A percentile compares a stretch with the other conserved stretches of the same genome.
Conservation (phyloP, 331 rosid genomes). For the Malus hybrid region DNA sequence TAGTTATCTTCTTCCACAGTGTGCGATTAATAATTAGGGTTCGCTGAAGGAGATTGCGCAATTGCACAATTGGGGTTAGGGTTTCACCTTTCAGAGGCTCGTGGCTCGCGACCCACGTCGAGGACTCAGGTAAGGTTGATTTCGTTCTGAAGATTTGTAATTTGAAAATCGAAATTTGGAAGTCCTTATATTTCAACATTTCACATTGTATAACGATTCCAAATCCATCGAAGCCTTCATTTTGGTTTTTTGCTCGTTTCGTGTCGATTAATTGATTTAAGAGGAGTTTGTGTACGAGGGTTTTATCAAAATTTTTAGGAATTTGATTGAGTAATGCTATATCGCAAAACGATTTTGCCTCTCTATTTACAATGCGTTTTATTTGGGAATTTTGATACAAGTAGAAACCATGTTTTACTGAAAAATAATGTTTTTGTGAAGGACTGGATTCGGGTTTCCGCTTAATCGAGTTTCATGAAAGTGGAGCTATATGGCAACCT, state of each 20-base stretch:
- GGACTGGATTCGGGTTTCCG: conserved; percentile 4
- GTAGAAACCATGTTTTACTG: too few relatives aligned
- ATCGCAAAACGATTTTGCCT: not conserved
- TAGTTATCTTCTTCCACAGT: not conserved
- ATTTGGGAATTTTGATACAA: too few relatives aligned
- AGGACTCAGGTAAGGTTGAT: conserved; percentile 1
- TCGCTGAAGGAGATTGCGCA: not conserved
- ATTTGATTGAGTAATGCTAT: not conserved
- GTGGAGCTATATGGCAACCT: conserved; percentile 64
- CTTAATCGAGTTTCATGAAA: conserved; percentile 50
- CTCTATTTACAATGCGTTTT: not conserved
- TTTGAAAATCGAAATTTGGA: not conserved
- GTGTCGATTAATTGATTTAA: not conserved
- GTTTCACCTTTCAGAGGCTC: not conserved
- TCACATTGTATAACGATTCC: not conserved
- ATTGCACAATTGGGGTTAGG: not conserved
- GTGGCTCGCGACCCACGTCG: not conserved
- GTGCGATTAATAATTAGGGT: not conserved
- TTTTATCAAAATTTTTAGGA: not conserved
- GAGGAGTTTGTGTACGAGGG: too few relatives aligned
- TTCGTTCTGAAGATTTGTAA: not conserved
- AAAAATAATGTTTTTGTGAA: not conserved
- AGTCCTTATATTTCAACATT: not conserved
- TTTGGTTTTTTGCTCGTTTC: not conserved
- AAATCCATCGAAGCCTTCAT: not conserved